phyloP scores from a whole-genome alignment of 176 grass and related monocot species.

The Calamus simplicifolius region DNA sequence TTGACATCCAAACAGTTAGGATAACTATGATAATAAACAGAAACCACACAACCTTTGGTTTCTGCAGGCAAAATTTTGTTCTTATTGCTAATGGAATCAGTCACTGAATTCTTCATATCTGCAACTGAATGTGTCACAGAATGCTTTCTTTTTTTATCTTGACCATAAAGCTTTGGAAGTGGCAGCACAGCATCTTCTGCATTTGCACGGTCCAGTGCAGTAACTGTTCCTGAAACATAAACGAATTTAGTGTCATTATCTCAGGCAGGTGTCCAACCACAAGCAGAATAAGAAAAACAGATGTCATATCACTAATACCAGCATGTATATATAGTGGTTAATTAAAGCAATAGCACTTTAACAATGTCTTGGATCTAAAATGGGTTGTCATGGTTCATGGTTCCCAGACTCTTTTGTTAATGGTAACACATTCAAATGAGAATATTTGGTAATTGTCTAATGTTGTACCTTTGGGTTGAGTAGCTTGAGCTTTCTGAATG shows the following conservation, averaged over 20 bases:
- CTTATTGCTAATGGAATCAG: slow-evolving; percentile 24
- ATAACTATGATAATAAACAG: neutral
- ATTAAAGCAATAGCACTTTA: too few relatives aligned
- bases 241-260: slow-evolving; percentile 17
- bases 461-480: slow-evolving; percentile 48
- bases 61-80: slow-evolving; percentile 14
- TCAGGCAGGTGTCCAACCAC: too few relatives aligned
- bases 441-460: too few relatives aligned
- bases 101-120: slow-evolving; percentile 24
- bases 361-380: too few relatives aligned
- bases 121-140: slow-evolving; percentile 24
- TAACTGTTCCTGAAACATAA: slow-evolving; percentile 40
- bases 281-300: too few relatives aligned
- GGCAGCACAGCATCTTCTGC: slow-evolving; percentile 86
- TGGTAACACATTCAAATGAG: too few relatives aligned
- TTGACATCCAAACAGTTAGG: too few relatives aligned
- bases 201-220: slow-evolving; percentile 77
- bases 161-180: slow-evolving; percentile 60
- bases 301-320: too few relatives aligned
- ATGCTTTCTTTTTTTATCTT: slow-evolving; percentile 93
- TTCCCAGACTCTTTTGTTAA: too few relatives aligned
- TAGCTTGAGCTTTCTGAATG: slow-evolving; percentile 41
- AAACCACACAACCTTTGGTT: slow-evolving; percentile 49
- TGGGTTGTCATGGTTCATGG: too few relatives aligned
- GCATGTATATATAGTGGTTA: too few relatives aligned